Conservation (phyloP, 108 stramenopile species). For the Stephanodiscus triporus region DNA sequence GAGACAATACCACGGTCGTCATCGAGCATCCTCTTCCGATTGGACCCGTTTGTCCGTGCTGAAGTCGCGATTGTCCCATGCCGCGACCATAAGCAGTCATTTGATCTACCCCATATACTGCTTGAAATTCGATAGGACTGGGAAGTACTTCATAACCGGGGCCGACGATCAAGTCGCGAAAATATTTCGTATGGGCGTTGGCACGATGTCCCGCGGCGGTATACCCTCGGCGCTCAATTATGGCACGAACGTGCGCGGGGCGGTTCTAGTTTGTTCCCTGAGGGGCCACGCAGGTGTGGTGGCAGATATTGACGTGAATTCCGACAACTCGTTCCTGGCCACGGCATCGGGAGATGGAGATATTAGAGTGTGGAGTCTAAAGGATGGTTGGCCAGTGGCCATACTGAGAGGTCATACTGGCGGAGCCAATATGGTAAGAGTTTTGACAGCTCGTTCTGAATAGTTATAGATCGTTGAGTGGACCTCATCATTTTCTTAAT, state of each 20-base stretch:
- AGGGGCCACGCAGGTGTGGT: constrained; percentile 94
- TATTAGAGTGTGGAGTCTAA: constrained; percentile 88
- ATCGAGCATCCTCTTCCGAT: neutral
- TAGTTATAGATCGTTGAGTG: neutral
- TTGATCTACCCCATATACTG: constrained; percentile 87
- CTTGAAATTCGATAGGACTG: constrained; percentile 87
- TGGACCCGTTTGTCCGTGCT: constrained; percentile 52
- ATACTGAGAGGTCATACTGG: constrained; percentile 82
- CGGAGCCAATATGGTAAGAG: constrained; percentile 77
- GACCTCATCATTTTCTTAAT: neutral
- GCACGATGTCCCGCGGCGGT: neutral
- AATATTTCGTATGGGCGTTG: constrained; percentile 76
- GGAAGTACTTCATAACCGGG: constrained; percentile 93
- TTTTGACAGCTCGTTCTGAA: constrained; percentile 13
- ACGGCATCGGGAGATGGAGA: constrained; percentile 87
- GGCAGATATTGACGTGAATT: constrained; percentile 88
- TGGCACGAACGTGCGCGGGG: constrained; percentile 70
- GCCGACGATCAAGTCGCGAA: constrained; percentile 94
- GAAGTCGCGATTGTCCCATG: constrained; percentile 67
- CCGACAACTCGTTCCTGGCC: constrained; percentile 91
- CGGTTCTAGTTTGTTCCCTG: constrained; percentile 82
- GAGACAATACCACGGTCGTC: constrained; percentile 40
- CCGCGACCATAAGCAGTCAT: constrained; percentile 84
- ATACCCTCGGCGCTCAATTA: constrained; percentile 41
- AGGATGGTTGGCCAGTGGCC: constrained; percentile 85